Evolutionary conservation across 495 filamentous ascomycete species (phyloP).

Genomic region (Elasticomyces elasticus): DNA sequence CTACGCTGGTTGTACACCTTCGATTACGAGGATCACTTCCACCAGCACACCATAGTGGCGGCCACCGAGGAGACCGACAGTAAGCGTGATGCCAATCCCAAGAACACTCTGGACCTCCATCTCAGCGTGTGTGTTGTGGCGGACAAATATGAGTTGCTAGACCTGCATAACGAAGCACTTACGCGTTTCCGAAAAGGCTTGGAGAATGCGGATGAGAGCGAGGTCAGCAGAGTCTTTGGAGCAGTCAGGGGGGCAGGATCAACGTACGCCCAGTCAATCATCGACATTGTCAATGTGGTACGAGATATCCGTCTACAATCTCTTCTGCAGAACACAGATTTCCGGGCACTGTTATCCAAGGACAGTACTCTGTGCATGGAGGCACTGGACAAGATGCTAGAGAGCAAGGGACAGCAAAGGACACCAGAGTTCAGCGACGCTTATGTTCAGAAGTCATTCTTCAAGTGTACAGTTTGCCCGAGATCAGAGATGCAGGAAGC

Average conservation of each 20-base stretch:
- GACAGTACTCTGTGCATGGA: not conserved
- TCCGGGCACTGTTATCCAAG: not conserved
- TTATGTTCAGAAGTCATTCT: not conserved
- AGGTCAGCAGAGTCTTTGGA: not conserved
- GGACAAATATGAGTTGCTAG: slow-evolving; percentile 2
- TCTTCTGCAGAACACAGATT: not conserved
- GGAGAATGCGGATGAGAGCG: not conserved
- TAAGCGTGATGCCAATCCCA: no score
- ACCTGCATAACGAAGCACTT: not conserved
- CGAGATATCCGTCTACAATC: not conserved
- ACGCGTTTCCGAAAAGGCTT: not conserved
- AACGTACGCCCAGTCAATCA: not conserved
- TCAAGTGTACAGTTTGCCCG: not conserved
- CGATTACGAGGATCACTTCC: slow-evolving; percentile 11
- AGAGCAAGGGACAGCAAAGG: not conserved
- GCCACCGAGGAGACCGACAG: not conserved
- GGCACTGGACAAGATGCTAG: not conserved
- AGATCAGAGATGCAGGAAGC: not conserved
- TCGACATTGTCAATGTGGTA: not conserved
- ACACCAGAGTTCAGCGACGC: not conserved
- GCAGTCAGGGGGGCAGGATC: not conserved
- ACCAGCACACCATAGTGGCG: not conserved
- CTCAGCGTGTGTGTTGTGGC: slow-evolving; percentile 4
- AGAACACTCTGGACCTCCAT: slow-evolving; percentile 2
- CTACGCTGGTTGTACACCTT: slow-evolving; percentile 23